phyloP scores from a whole-genome alignment of 2,329 filamentous ascomycete genomes.

The Monilinia aucupariae region DNA sequence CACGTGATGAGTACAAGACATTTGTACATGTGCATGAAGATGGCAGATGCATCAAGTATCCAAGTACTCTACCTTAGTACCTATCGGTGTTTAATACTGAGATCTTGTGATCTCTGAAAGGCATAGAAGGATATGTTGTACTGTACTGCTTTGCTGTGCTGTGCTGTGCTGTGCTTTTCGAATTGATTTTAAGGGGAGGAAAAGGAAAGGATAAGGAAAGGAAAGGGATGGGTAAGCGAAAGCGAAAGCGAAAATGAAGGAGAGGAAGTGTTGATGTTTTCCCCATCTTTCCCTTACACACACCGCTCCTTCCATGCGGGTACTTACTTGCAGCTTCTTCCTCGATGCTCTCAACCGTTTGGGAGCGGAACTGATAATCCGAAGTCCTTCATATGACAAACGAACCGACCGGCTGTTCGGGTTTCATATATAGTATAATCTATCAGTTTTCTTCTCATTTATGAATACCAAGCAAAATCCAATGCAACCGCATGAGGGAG shows the following conservation, averaged over 20 bases:
- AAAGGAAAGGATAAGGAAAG: background rate
- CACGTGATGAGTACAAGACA: conserved; percentile 3
- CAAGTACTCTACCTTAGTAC: background rate
- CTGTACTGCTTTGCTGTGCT: background rate
- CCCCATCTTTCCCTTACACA: background rate
- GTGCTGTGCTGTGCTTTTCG: background rate
- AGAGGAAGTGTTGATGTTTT: background rate
- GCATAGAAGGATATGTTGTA: background rate
- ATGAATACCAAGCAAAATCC: background rate
- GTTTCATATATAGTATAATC: conserved; percentile 2
- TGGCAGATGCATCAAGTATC: background rate
- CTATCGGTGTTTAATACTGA: background rate
- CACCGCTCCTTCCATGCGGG: conserved; percentile 12
- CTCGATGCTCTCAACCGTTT: conserved; percentile 2
- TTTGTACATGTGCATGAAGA: background rate
- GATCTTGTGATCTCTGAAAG: background rate
- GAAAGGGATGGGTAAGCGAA: background rate
- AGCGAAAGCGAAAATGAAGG: background rate
- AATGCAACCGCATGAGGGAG: background rate
- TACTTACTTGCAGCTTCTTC: background rate
- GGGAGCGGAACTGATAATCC: conserved; percentile 2
- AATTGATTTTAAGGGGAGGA: background rate
- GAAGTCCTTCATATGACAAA: conserved; percentile 10
- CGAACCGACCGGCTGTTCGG: background rate
- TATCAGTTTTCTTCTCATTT: conserved; percentile 4